Conservation (phyloP, 208 protist genomes). For the Naegleria lovaniensis region DNA sequence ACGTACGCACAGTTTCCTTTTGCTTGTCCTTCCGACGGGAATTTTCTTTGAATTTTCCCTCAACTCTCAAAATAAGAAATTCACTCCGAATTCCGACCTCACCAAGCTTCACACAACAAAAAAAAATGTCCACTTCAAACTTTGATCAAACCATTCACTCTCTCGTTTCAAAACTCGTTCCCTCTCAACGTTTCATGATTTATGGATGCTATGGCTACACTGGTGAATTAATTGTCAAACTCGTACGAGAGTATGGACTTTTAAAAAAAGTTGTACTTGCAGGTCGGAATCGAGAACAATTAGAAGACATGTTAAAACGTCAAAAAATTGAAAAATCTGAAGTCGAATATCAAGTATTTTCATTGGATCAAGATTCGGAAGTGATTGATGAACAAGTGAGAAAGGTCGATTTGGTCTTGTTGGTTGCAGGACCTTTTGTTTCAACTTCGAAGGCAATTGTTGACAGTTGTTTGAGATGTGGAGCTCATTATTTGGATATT, state of each 20-base stretch:
- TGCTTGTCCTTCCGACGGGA: too few species aligned
- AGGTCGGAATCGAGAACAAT: not conserved
- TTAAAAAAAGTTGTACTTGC: not conserved
- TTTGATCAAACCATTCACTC: not conserved
- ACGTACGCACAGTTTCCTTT: too few species aligned
- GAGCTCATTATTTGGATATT: not conserved
- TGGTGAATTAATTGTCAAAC: not conserved
- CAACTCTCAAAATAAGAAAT: too few species aligned
- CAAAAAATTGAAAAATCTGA: not conserved
- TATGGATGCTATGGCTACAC: not conserved
- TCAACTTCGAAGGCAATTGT: not conserved
- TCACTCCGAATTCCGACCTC: too few species aligned
- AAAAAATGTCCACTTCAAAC: not conserved
- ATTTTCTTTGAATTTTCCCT: too few species aligned
- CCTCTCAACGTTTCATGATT: not conserved
- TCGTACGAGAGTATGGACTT: not conserved
- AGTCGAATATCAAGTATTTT: not conserved
- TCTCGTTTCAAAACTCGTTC: not conserved
- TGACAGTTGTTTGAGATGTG: not conserved
- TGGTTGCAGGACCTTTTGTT: not conserved
- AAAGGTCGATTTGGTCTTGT: not conserved
- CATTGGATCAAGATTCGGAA: not conserved
- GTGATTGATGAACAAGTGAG: not conserved
- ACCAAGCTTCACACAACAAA: too few species aligned
- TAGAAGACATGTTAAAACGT: not conserved